phyloP scores from a whole-genome alignment of 1,284 basidiomycete genomes.

The Chalciporus sp. region DNA sequence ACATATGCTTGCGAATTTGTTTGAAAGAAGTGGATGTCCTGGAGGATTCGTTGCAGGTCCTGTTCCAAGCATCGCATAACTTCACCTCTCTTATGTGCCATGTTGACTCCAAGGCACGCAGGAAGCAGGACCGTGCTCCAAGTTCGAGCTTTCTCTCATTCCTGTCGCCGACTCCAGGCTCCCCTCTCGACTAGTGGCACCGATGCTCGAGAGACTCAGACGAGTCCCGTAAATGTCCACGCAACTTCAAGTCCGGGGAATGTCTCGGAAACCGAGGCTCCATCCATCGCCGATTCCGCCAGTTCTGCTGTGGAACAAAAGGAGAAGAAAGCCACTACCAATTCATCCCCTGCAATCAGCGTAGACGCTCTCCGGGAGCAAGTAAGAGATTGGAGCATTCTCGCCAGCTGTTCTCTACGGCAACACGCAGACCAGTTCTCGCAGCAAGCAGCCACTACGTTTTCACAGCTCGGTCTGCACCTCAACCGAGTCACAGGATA shows the following conservation, averaged over 20 bases:
- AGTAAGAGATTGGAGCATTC: constrained; percentile 54
- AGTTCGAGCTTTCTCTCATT: constrained; percentile 11
- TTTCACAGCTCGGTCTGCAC: constrained; percentile 74
- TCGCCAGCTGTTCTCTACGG: constrained; percentile 50
- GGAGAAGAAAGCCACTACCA: neutral
- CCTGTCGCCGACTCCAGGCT: constrained; percentile 2
- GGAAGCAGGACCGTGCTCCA: constrained; percentile 4
- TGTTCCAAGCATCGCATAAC: too few species aligned
- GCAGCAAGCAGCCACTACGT: constrained; percentile 52
- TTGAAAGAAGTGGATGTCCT: neutral
- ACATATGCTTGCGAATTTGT: neutral
- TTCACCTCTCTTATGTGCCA: constrained; percentile 2
- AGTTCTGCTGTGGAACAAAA: constrained; percentile 1
- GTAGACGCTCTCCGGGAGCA: constrained; percentile 37
- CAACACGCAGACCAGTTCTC: constrained; percentile 61
- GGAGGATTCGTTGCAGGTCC: neutral
- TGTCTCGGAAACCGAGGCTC: constrained; percentile 1
- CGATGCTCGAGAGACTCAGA: neutral
- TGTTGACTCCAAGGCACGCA: constrained; percentile 17
- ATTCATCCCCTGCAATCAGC: constrained; percentile 12
- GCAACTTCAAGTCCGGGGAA: constrained; percentile 6
- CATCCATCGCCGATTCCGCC: neutral
- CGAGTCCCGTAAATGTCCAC: constrained; percentile 1
- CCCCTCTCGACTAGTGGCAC: constrained; percentile 10
- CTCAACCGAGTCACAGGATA: constrained; percentile 90